phyloP scores from a whole-genome alignment of 1,139 yeast genomes.

The Chernovozyma aurita region DNA sequence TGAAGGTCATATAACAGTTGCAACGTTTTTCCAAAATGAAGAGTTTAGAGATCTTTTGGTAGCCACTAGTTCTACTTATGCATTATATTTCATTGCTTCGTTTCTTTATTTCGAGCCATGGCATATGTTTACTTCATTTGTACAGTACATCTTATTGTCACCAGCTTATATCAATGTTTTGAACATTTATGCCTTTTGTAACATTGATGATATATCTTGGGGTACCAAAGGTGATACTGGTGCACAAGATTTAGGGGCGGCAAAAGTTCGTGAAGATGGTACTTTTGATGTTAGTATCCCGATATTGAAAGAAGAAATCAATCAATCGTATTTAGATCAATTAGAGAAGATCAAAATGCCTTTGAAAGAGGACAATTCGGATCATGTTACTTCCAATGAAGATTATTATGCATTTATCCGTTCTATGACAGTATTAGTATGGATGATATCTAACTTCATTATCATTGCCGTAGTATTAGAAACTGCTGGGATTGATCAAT shows the following conservation, averaged over 20 bases:
- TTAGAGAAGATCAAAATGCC: slow-evolving; percentile 42
- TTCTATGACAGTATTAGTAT: slow-evolving; percentile 42
- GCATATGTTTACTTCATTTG: slow-evolving; percentile 70
- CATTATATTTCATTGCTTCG: slow-evolving; percentile 74
- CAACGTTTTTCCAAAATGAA: slow-evolving; percentile 52
- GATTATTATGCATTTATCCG: slow-evolving; percentile 43
- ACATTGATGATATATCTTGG: slow-evolving; percentile 84
- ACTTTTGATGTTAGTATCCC: slow-evolving; percentile 68
- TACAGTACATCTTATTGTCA: slow-evolving; percentile 65
- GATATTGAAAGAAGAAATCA: slow-evolving; percentile 57
- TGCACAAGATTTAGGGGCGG: slow-evolving; percentile 67
- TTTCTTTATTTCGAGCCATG: slow-evolving; percentile 71
- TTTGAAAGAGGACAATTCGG: slow-evolving; percentile 16
- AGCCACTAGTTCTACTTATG: slow-evolving; percentile 82
- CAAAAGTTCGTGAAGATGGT: slow-evolving; percentile 54
- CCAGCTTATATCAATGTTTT: slow-evolving; percentile 77
- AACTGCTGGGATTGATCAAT: slow-evolving; percentile 40
- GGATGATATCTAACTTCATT: slow-evolving; percentile 44
- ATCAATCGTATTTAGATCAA: slow-evolving; percentile 51
- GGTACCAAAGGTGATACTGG: slow-evolving; percentile 75
- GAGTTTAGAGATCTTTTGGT: slow-evolving; percentile 81
- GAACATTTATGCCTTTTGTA: slow-evolving; percentile 81
- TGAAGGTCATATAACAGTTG: slow-evolving; percentile 39
- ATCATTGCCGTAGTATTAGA: slow-evolving; percentile 40
- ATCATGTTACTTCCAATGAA: slow-evolving; percentile 29